A percentile compares a stretch with the other conserved stretches of the same genome.
Evolutionary conservation across 2,329 filamentous ascomycete genomes (phyloP).

Genomic region (Alternaria sp.): DNA sequence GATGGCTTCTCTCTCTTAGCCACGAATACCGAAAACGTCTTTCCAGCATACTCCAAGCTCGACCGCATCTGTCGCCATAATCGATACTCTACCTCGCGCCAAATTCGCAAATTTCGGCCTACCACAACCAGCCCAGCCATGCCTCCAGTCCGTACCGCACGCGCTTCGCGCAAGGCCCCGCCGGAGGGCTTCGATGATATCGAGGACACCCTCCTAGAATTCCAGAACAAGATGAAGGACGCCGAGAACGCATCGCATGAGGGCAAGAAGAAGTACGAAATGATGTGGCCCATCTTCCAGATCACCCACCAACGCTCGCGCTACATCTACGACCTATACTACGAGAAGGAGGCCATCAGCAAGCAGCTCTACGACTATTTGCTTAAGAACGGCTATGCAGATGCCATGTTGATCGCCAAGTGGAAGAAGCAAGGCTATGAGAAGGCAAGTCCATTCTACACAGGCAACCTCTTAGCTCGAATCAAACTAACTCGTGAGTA

Average conservation of each 20-base stretch:
- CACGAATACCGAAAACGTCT: background rate
- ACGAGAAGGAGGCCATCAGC: conserved; percentile 94
- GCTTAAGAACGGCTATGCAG: conserved; percentile 94
- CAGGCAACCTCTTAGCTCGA: background rate
- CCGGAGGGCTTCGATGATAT: conserved; percentile 88
- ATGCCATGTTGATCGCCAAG: conserved; percentile 94
- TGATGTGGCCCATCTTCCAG: conserved; percentile 96
- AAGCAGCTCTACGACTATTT: conserved; percentile 94
- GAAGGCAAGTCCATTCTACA: conserved; percentile 66
- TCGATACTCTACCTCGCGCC: background rate
- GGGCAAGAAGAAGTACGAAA: conserved; percentile 86
- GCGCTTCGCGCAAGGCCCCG: conserved; percentile 79
- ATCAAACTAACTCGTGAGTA: conserved; percentile 45
- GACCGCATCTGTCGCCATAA: background rate
- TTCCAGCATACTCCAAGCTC: background rate
- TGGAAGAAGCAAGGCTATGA: conserved; percentile 99
- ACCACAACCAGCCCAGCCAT: conserved; percentile 53
- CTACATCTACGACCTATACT: conserved; percentile 98
- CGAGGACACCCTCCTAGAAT: conserved; percentile 84
- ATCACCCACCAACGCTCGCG: conserved; percentile 90
- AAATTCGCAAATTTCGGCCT: background rate
- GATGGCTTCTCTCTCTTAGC: conserved; percentile 12
- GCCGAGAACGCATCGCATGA: conserved; percentile 86
- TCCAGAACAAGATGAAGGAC: conserved; percentile 91
- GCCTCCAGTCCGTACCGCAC: conserved; percentile 74